Evolutionary conservation across 495 filamentous ascomycete genomes (phyloP), one percentile per base, ranked within the genome.

Genomic region (Talaromyces liani): DNA sequence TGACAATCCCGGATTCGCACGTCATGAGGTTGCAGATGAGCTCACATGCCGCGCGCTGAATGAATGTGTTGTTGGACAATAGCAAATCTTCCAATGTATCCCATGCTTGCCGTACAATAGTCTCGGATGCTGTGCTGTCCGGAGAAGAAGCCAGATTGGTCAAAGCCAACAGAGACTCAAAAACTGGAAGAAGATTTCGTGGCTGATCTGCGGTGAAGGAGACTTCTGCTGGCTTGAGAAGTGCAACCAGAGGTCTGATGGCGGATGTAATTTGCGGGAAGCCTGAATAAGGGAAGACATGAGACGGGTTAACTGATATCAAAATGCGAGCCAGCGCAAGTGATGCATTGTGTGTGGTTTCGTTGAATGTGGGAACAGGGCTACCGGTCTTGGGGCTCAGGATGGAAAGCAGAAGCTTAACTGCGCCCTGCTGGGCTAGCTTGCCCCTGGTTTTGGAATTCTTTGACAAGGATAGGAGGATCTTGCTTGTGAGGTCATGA

Each of bases 291-390:
- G 87, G 87, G 75, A 98, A 98, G 56, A 97, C 85, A 66, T 91
- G 91, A 12, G 84, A 70, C 3, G 94, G 94, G 71, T 98, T 89
- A 51, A 90, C 88, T 7, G 88, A 92, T 64, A 98, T 93, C 24
- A 98, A 82, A 64, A 98, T 90, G 14, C 93, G 87, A n/a, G 93
- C 91, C 5, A 98, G 81, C 2, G 91, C 89, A 68, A 98, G 93
- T 2, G 94, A 88, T 14, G 91, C 85, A 49, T 81, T 84, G 10
- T 82, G 80, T 20, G 81, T 84, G 10, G 84, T 77, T 61, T 83
- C 71, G 53, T 73, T 72, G 12, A 71, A 71, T 25, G 73, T 67
- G 1, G 75, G 63, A 10, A 66, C 65, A 54, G 79, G 65, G 56
- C 68, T 71, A 27, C 79, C 76, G 10, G 84, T 81, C 14, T 90